Percentiles rank a stretch among this genome's conserved stretches.
phyloP scores from a whole-genome alignment of 176 grass and related monocot genomes.

The Raddia distichophylla region DNA sequence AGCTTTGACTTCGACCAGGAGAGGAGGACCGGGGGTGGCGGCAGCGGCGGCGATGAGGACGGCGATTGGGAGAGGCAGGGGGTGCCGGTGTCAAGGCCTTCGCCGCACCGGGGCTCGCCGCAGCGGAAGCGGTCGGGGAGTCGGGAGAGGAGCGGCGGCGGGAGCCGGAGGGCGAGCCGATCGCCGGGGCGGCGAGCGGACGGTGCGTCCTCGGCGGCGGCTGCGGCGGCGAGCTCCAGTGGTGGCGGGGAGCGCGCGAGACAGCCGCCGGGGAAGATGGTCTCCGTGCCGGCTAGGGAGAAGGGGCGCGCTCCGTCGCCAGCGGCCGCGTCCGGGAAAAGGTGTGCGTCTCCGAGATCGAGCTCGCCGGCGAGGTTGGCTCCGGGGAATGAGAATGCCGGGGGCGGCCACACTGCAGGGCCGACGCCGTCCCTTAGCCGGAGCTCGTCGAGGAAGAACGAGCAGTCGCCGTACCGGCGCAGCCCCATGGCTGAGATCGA shows the following conservation, averaged over 20 bases:
- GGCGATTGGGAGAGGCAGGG: constrained; percentile 50
- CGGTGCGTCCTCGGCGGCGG: constrained; percentile 11
- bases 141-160: constrained; percentile 56
- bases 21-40: constrained; percentile 36
- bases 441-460: constrained; percentile 76
- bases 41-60: constrained; percentile 41
- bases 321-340: constrained; percentile 45
- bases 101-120: constrained; percentile 69
- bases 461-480: constrained; percentile 75
- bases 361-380: constrained; percentile 61
- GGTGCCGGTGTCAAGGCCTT: constrained; percentile 50
- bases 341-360: constrained; percentile 70
- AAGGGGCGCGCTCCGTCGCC: constrained; percentile 48
- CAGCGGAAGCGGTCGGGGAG: constrained; percentile 75
- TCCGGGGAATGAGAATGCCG: constrained; percentile 50
- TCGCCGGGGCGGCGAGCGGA: constrained; percentile 68
- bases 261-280: constrained; percentile 80
- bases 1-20: constrained; percentile 89
- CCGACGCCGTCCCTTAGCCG: constrained; percentile 66
- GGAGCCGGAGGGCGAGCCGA: constrained; percentile 71
- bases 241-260: constrained; percentile 33
- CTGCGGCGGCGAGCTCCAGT: background rate
- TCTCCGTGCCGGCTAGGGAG: constrained; percentile 82
- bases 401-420: background rate
- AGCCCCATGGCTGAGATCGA: constrained; percentile 87